Evolutionary conservation across 1,284 basidiomycete genomes (phyloP).

Genomic region (Cryptococcus sp.): DNA sequence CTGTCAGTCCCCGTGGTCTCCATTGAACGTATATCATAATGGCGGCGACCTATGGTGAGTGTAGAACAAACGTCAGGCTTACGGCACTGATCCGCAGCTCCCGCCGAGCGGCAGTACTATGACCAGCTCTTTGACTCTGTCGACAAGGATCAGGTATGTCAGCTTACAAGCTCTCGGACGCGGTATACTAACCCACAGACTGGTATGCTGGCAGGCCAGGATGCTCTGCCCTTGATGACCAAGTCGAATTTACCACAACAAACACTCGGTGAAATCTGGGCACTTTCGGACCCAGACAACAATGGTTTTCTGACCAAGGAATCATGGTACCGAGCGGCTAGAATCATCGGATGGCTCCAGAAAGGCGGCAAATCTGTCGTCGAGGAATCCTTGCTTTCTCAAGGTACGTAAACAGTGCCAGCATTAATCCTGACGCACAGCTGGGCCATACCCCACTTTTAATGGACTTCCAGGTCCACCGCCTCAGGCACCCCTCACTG

Average conservation of each 20-base stretch:
- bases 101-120: slow-evolving; percentile 45
- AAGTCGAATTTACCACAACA: slow-evolving; percentile 70
- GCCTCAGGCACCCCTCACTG: slow-evolving; percentile 18
- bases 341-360: slow-evolving; percentile 91
- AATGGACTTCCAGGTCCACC: slow-evolving; percentile 60
- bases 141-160: slow-evolving; percentile 38
- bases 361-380: slow-evolving; percentile 54
- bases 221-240: slow-evolving; percentile 73
- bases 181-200: slow-evolving; percentile 47
- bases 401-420: slow-evolving; percentile 13
- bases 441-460: slow-evolving; percentile 76
- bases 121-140: slow-evolving; percentile 42
- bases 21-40: neutral
- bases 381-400: slow-evolving; percentile 19
- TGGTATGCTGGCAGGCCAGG: slow-evolving; percentile 76
- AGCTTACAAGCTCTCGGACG: neutral
- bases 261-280: slow-evolving; percentile 92
- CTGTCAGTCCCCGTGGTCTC: no score
- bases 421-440: slow-evolving; percentile 49
- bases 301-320: slow-evolving; percentile 84
- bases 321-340: slow-evolving; percentile 76
- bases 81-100: slow-evolving; percentile 12
- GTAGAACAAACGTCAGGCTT: neutral
- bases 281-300: slow-evolving; percentile 84
- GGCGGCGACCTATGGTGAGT: neutral